Base-by-base conservation (phyloP, 2,329 filamentous ascomycete genomes). In the Hirsutella minnesotensis region DNA sequence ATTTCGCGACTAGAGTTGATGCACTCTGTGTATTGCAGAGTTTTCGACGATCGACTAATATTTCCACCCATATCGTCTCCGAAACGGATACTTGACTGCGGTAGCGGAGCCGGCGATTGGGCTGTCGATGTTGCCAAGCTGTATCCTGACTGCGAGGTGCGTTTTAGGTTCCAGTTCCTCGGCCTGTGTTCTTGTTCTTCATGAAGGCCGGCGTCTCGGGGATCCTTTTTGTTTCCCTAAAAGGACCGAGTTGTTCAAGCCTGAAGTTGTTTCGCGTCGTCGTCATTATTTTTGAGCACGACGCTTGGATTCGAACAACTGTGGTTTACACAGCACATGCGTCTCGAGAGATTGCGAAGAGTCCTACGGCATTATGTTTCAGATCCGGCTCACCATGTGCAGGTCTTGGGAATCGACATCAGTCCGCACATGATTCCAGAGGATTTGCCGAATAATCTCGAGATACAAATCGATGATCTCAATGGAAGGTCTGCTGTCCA, bases 401-500 rank as follows among this genome's bases (percentile, higher is more conserved):
- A 86, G 82, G 79, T 86, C 9, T 68, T 81, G 49, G 83, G 78
- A 9, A 70, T 86, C 53, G 83, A 88, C 55, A 76, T 86, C 48
- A 81, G 78, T 52, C 81, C 82, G 21, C 76, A 81, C 52, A 79
- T 81, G 70, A 72, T 74, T 46, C 79, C 80, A 33, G 77, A 82
- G 39, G 73, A 78, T 50, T 54, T 68, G 5, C 79, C 83, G 16
- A 65, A 71, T 4, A 87, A 87, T 54, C 61, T 88, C 43, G 78
- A 81, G 53, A 67, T 86, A 43, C 80, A 86, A 59, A 71, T 86
- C 42, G 83, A 86, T 52, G 80, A 87, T 53, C 63, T 87, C 35
- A 87, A 87, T 55, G 69, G 71, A 53, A 67, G 70, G 77, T 75
- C 59, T 61, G 66, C 41, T 12, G 13, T 3, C 34, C 12, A 10